Base-by-base conservation (phyloP, 1,284 basidiomycete species). In the Ceratobasidium sp. region DNA sequence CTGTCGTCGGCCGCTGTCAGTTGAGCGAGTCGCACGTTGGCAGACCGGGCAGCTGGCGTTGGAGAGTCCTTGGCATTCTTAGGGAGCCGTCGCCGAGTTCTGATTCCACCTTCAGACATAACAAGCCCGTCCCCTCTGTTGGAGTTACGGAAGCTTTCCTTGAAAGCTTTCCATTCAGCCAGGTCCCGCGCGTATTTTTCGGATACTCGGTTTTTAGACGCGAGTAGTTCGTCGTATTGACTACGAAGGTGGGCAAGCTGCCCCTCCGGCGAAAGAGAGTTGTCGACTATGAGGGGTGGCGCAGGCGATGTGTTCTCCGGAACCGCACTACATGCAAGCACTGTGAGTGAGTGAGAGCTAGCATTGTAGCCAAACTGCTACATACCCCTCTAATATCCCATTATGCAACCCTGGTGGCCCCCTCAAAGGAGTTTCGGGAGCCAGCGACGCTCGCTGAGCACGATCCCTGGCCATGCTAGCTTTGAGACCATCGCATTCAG, bases 141-240 rank as follows among this genome's bases (percentile, higher is more conserved):
- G 2, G 53, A 27, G 47, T 24, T 29, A 47, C 51, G 66, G n/a
- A 27, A 41, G 4, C 48, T 19, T 27, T 80, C 77, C 57, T 85
- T 85, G 77, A 88, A 84, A 17, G 78, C 78, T 54, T 82, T 81
- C 87, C 87, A 90, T 75, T 85, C 86, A 75, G 83, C 83, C 79
- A 84, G 87, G 77, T 89, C 86, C 14, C 79, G 75, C 77, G 85
- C 85, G 80, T 87, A 89, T 44, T 82, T 83, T 29, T 81, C 83
- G n/a, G 84, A 80, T 6, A 85, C 84, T 1, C 85, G 82, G 53
- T 82, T 80, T 59, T 84, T 83, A 33, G 81, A 81, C 48, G 81
- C 81, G 1, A 82, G 75, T 5, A 87, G 81, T 0, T 80, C 82
- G 66, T 87, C 84, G 73, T 87, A 87, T 4, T 83, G 82, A 11